Conservation (phyloP, 306 rosid genomes). For the Mimosa bimucronata region DNA sequence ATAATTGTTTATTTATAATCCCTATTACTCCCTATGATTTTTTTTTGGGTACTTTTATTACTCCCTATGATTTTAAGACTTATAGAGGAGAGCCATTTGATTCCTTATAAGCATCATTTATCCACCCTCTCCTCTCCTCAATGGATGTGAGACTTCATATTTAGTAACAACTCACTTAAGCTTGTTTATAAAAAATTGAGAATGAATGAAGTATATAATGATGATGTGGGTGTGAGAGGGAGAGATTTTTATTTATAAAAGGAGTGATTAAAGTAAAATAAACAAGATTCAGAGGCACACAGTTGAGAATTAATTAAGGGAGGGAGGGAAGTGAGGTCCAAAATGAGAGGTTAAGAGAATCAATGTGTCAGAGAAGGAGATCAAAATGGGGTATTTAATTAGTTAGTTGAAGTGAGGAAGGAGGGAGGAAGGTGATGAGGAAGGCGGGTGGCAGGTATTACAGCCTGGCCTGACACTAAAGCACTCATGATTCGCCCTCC, state of each 20-base stretch:
- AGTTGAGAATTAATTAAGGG: neutral
- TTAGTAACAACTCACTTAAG: too few relatives aligned
- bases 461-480: constrained; percentile 87
- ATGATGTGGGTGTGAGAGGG: neutral
- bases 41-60: too few relatives aligned
- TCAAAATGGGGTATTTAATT: neutral
- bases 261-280: neutral
- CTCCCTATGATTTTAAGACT: too few relatives aligned
- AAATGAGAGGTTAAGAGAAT: neutral
- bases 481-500: constrained; percentile 81
- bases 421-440: constrained; percentile 26
- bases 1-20: too few relatives aligned
- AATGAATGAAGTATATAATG: too few relatives aligned
- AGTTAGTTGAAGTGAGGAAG: constrained; percentile 9
- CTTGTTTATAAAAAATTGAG: too few relatives aligned
- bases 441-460: constrained; percentile 44
- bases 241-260: too few relatives aligned
- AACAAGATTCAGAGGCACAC: neutral
- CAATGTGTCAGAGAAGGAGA: neutral
- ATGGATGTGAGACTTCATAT: too few relatives aligned
- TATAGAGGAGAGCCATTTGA: too few relatives aligned
- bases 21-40: too few relatives aligned
- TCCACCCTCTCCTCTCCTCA: too few relatives aligned
- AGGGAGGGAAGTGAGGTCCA: neutral
- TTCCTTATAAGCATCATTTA: too few relatives aligned